Conservation (phyloP, 2,329 filamentous ascomycete species). For the Penicillium sumatraense region DNA sequence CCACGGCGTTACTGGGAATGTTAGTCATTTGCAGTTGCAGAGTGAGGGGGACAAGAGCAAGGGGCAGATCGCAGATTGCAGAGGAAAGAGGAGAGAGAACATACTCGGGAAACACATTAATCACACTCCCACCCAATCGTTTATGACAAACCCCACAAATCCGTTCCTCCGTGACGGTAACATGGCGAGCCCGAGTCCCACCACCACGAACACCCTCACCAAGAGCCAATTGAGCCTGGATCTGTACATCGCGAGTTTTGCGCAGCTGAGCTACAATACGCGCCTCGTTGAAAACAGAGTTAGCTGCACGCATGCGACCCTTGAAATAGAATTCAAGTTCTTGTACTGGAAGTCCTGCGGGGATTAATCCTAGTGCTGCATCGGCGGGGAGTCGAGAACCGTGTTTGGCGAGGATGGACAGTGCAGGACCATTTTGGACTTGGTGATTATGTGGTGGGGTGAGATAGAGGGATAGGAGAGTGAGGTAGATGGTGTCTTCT, state of each 20-base stretch:
- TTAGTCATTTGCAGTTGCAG: conserved; percentile 15
- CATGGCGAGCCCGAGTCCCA: conserved; percentile 66
- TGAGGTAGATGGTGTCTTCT: conserved; percentile 85
- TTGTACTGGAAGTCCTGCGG: conserved; percentile 74
- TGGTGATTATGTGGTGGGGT: conserved; percentile 74
- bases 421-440: conserved; percentile 75
- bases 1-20: conserved; percentile 58
- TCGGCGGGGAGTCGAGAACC: conserved; percentile 87
- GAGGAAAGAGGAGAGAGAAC: conserved; percentile 32
- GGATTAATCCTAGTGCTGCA: conserved; percentile 84
- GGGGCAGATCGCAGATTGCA: too few relatives aligned
- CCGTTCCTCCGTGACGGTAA: conserved; percentile 83
- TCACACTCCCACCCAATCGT: conserved; percentile 85
- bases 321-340: conserved; percentile 90
- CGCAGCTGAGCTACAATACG: conserved; percentile 77
- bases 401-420: conserved; percentile 87
- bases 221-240: conserved; percentile 73
- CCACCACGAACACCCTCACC: conserved; percentile 64
- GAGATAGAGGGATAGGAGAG: conserved; percentile 85
- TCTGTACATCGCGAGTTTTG: conserved; percentile 77
- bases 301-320: conserved; percentile 85
- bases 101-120: conserved; percentile 85
- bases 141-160: conserved; percentile 94
- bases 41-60: neutral
- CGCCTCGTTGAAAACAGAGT: conserved; percentile 78